A percentile compares a stretch with the other conserved stretches of the same genome.
These are phyloP conservation scores for Talaromyces sp. DNA, from an alignment of 2,329 filamentous ascomycete genomes.

Conservation along the genomic window DNA sequence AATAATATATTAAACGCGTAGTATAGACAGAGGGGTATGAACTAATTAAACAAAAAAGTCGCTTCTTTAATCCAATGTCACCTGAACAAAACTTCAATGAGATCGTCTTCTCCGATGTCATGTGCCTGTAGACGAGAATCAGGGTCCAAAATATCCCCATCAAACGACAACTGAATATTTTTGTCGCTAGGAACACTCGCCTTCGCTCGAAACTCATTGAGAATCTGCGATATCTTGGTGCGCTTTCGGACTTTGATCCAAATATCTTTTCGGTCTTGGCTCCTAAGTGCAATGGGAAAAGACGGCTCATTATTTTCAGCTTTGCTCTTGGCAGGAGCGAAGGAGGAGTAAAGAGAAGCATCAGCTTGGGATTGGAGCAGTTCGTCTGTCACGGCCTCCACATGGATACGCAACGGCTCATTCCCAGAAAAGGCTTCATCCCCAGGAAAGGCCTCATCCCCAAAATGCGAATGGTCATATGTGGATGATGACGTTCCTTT, in stretches of 20 bases:
- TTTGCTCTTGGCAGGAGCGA: slow-evolving; percentile 10
- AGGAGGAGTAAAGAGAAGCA: slow-evolving; percentile 10
- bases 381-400: slow-evolving; percentile 71
- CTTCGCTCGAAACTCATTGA: slow-evolving; percentile 55
- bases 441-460: slow-evolving; percentile 37
- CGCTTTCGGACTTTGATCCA: slow-evolving; percentile 39
- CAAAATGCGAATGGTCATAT: too few relatives aligned
- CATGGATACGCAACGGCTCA: slow-evolving; percentile 54
- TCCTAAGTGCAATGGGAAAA: slow-evolving; percentile 47
- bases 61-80: slow-evolving; percentile 18
- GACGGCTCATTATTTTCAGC: slow-evolving; percentile 16
- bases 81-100: slow-evolving; percentile 66
- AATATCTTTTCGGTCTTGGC: slow-evolving; percentile 46
- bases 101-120: slow-evolving; percentile 69
- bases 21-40: background rate
- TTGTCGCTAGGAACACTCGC: slow-evolving; percentile 47
- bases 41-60: background rate
- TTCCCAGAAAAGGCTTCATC: slow-evolving; percentile 35
- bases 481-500: slow-evolving; percentile 35
- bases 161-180: slow-evolving; percentile 61
- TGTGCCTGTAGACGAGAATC: slow-evolving; percentile 56
- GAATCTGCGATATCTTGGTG: slow-evolving; percentile 58
- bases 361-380: slow-evolving; percentile 39
- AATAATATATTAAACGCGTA: background rate
- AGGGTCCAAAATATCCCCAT: slow-evolving; percentile 65